Evolutionary conservation across 371 early-diverging fungal genomes (phyloP), one percentile per base, ranked within the genome.

Genomic region (Gilbertella persicaria): DNA sequence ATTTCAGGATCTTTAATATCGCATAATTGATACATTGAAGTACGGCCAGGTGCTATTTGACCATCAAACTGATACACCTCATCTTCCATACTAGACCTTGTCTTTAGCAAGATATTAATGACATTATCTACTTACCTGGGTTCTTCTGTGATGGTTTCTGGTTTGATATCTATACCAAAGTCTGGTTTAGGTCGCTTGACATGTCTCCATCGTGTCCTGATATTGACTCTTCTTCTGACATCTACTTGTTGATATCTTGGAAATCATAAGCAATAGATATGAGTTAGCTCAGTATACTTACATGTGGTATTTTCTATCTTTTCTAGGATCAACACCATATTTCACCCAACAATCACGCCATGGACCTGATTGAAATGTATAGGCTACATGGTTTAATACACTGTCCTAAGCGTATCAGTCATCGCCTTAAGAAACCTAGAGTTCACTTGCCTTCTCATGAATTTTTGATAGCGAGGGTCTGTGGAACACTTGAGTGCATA

Each of bases 341-440:
- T 67, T 62, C 3, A 84, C 49, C 85, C 87, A 87, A n/a, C 58
- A 60, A 21, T 79, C 79, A 14, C 79, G 73, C 82, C 82, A 89
- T 9, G 87, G 82, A 6, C 90, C 90, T 19, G 35, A 61, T 12
- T 53, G 33, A 38, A 78, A 66, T 7, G 62, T 50, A 54, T 84
- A 89, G 0, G 81, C 75, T 20, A 55, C 13, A 6, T 42, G 38
- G 1, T 73, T 61, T 10, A 87, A 48, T 1, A 72, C 51, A 16
- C 80, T 76, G 25, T 14, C 29, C 5, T 35, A 12, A 40, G 24
- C 30, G 2, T 6, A 37, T 17, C 10, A 21, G 9, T 20, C n/a
- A 46, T 10, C 7, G 43, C 29, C 5, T n/a, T 25, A 14, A 37
- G 26, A 12, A 20, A 13, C 16, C 42, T 12, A 8, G 1, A 20